phyloP scores from a whole-genome alignment of 2,329 filamentous ascomycete genomes.

The Fusarium agapanthi region DNA sequence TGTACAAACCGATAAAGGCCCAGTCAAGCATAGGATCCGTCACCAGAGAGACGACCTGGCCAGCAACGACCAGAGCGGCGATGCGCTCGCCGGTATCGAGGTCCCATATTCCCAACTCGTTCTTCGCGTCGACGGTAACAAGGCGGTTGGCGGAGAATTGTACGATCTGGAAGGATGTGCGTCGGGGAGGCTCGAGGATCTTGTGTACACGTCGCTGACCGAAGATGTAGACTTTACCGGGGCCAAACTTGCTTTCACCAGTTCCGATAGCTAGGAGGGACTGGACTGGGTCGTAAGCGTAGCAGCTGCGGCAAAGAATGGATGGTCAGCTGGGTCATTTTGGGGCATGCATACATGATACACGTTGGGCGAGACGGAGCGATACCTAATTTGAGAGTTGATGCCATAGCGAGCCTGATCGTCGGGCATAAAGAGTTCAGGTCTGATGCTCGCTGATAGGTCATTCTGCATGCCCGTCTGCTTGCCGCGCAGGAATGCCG shows the following conservation, averaged over 20 bases:
- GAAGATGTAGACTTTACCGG: slow-evolving; percentile 88
- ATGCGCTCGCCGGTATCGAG: slow-evolving; percentile 74
- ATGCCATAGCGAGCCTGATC: slow-evolving; percentile 86
- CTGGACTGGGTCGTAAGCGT: slow-evolving; percentile 93
- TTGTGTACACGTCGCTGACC: slow-evolving; percentile 84
- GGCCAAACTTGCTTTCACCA: slow-evolving; percentile 83
- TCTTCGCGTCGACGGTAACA: slow-evolving; percentile 83
- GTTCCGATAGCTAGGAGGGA: slow-evolving; percentile 93
- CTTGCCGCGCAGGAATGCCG: slow-evolving; percentile 88
- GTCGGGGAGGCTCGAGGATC: slow-evolving; percentile 74
- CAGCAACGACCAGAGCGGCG: slow-evolving; percentile 78
- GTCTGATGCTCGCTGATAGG: slow-evolving; percentile 81
- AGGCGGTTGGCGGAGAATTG: slow-evolving; percentile 90
- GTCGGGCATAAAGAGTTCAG: slow-evolving; percentile 83
- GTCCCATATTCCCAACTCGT: slow-evolving; percentile 86
- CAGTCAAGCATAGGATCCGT: slow-evolving; percentile 94
- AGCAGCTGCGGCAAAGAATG: slow-evolving; percentile 60
- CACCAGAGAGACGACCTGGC: slow-evolving; percentile 75
- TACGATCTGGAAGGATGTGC: slow-evolving; percentile 77
- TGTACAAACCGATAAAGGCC: slow-evolving; percentile 84
- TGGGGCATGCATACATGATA: slow-evolving; percentile 2
- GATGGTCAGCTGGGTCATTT: slow-evolving; percentile 31
- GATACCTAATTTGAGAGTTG: slow-evolving; percentile 74
- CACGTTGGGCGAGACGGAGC: slow-evolving; percentile 3
- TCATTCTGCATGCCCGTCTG: slow-evolving; percentile 93